phyloP scores from a whole-genome alignment of 2,329 filamentous ascomycete species.

The Daldinia sp. region DNA sequence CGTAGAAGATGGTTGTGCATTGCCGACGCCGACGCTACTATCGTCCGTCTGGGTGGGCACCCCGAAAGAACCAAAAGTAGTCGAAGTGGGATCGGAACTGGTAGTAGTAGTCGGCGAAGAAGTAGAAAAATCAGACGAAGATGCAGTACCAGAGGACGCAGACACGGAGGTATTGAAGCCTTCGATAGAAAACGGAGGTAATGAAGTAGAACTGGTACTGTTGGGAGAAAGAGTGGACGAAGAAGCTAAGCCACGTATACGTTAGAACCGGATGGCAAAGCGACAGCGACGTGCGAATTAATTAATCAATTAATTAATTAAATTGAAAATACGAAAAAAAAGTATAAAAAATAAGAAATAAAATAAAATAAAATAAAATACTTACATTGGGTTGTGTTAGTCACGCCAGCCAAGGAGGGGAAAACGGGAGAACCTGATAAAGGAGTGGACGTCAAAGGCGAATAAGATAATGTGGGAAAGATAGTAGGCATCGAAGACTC shows the following conservation, averaged over 20 bases:
- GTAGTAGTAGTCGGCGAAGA: constrained; percentile 26
- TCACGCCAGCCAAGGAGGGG: constrained; percentile 42
- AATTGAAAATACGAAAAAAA: not conserved
- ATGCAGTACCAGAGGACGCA: constrained; percentile 24
- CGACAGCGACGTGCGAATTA: not conserved
- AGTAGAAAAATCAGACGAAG: constrained; percentile 21
- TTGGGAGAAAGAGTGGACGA: constrained; percentile 36
- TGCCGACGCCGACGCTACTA: constrained; percentile 30
- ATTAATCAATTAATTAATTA: not conserved
- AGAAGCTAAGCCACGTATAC: constrained; percentile 35
- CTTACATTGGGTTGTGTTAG: constrained; percentile 42
- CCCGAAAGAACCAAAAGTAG: constrained; percentile 21
- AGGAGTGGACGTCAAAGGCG: constrained; percentile 46
- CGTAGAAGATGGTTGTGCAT: constrained; percentile 40
- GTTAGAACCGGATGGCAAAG: constrained; percentile 5
- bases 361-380: not conserved
- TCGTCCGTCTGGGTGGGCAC: constrained; percentile 29
- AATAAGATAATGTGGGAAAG: constrained; percentile 47
- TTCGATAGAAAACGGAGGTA: constrained; percentile 38
- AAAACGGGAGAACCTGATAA: constrained; percentile 43
- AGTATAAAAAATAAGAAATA: not conserved
- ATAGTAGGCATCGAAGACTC: constrained; percentile 46
- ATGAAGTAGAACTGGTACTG: constrained; percentile 38
- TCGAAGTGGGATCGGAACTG: constrained; percentile 23
- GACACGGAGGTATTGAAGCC: constrained; percentile 31